Evolutionary conservation across 2,329 filamentous ascomycete species (phyloP), one percentile per base, ranked within the genome.

Genomic region (Alternaria postmessia): DNA sequence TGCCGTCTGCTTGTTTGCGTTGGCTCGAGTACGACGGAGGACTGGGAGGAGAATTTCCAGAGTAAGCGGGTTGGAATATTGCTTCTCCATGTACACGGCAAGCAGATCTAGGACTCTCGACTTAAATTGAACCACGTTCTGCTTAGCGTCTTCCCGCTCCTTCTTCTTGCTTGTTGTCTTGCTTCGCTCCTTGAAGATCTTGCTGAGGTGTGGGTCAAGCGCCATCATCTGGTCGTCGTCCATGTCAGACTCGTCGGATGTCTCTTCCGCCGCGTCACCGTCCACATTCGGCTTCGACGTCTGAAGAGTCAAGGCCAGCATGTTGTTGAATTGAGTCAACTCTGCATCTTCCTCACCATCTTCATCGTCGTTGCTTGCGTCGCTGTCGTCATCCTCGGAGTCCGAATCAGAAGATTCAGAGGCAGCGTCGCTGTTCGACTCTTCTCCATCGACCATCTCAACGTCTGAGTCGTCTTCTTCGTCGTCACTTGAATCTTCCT

Each of bases 191-290:
- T 89, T 88, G 84, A 98, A 96, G 63, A 97, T 92, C 64, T 92
- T 91, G 51, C 89, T 88, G 4, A 99, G 87, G 73, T 94, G 90
- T 11, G 87, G 86, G 71, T 98, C 94, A 16, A 98, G 83, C 4
- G 89, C 89, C 80, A 97, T 89, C 95, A 98, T 98, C 75, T 97
- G 91, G 18, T 94, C 93, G 79, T 98, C 94, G 62, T 93, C 91
- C 93, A 99, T 97, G 78, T 97, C 92, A 26, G 86, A 87, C 22
- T 83, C 80, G 61, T 91, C 90, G 12, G 83, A 84, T 9, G 86
- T 86, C 30, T 88, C 88, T 1, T 85, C 85, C 2, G 85, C 85
- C 62, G 88, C 86, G 54, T 88, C 86, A 73, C 90, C 86, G 22
- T 84, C 81, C 22, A 81, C 79, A 20, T 79, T 79, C 48, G 90